Evolutionary conservation across 108 stramenopile genomes (phyloP).

Genomic region (Nannochloropsis oceanica): DNA sequence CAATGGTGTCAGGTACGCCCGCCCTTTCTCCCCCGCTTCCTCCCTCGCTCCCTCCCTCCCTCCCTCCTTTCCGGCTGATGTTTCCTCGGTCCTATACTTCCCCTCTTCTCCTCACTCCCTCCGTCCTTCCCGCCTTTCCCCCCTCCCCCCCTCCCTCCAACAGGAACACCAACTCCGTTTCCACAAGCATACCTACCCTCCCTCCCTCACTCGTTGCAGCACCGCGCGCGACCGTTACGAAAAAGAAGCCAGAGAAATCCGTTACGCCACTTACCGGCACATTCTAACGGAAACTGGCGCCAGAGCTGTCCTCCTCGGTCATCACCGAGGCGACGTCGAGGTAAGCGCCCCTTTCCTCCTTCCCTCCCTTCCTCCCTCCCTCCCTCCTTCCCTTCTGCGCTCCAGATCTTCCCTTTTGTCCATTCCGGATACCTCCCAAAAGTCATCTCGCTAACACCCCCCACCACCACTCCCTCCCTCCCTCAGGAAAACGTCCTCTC

Average conservation of each 20-base stretch:
- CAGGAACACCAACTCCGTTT: background rate
- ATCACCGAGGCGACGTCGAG: conserved; percentile 90
- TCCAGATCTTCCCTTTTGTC: no score
- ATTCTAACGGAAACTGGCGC: conserved; percentile 23
- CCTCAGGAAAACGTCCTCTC: conserved; percentile 91
- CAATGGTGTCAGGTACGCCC: conserved; percentile 46
- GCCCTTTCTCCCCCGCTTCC: background rate
- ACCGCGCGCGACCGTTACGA: conserved; percentile 88
- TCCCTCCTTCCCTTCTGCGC: no score
- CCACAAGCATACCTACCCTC: background rate
- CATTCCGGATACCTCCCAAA: no score
- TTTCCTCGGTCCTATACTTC: no score
- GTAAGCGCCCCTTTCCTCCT: no score
- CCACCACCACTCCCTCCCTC: no score
- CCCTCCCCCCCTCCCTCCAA: background rate
- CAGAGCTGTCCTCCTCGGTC: conserved; percentile 77
- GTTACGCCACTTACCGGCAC: conserved; percentile 63
- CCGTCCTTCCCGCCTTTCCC: no score
- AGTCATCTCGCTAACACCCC: no score
- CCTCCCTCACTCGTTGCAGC: conserved; percentile 57
- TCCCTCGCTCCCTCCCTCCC: no score
- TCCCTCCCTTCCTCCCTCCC: no score
- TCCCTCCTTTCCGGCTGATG: no score
- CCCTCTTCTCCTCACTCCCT: no score
- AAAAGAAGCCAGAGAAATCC: conserved; percentile 55